Conservation (phyloP, 2,329 filamentous ascomycete species). For the Ophiostoma sp. region DNA sequence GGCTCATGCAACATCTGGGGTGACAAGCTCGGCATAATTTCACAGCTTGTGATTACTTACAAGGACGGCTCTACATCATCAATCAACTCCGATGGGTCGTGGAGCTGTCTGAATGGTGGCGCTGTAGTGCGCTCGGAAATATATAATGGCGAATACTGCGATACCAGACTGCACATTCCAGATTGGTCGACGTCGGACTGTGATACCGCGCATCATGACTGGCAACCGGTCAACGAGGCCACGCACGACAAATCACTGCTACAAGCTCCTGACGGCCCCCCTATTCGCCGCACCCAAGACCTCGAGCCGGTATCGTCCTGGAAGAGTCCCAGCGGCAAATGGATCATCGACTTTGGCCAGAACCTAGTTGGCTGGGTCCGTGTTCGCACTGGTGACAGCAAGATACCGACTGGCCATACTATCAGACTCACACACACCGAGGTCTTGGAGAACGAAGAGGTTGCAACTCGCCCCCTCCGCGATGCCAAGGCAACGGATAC, state of each 20-base stretch:
- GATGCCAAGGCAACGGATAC: neutral
- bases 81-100: neutral
- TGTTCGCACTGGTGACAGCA: constrained; percentile 33
- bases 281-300: neutral
- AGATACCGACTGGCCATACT: neutral
- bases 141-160: neutral
- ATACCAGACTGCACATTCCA: neutral
- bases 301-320: constrained; percentile 28
- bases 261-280: neutral
- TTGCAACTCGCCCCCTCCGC: neutral
- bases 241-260: neutral
- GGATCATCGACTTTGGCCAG: constrained; percentile 53
- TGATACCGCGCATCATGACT: neutral
- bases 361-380: constrained; percentile 50
- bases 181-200: neutral
- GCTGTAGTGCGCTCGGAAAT: neutral
- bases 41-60: constrained; percentile 22
- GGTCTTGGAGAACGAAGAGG: neutral
- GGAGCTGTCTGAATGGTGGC: neutral
- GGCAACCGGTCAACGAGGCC: neutral
- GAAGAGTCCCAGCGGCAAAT: constrained; percentile 39
- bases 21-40: constrained; percentile 37
- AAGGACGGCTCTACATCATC: neutral
- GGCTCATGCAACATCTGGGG: constrained; percentile 37
- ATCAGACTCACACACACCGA: neutral